Evolutionary conservation across 768 basidiomycete species (phyloP).

Genomic region (Calocera cornea): DNA sequence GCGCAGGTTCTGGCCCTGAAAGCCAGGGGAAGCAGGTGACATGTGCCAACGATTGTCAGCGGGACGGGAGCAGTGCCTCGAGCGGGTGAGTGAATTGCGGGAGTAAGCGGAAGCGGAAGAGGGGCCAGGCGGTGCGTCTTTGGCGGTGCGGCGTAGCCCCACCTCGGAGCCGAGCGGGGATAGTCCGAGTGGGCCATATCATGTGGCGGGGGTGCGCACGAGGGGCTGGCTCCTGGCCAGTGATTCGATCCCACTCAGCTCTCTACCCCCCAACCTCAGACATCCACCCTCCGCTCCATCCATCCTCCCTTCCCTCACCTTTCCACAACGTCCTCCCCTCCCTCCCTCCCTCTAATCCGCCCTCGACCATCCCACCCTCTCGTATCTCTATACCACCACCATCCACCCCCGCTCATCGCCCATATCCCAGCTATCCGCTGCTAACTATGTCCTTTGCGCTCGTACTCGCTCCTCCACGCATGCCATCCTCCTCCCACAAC

Average conservation of each 20-base stretch:
- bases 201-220: background rate
- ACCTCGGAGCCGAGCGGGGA: background rate
- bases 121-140: background rate
- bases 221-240: background rate
- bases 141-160: background rate
- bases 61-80: background rate
- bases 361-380: background rate
- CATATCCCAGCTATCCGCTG: background rate
- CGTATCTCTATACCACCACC: background rate
- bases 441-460: background rate
- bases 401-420: background rate
- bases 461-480: slow-evolving; percentile 1
- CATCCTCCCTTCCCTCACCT: background rate
- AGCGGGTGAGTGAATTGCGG: background rate
- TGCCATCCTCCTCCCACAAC: background rate
- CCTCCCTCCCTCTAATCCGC: background rate
- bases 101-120: background rate
- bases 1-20: background rate
- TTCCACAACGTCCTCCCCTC: background rate
- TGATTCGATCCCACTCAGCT: background rate
- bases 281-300: background rate
- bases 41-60: background rate
- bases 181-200: background rate
- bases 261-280: background rate
- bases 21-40: background rate